Conservation (phyloP, 768 basidiomycete species). For the Lactifluus hygrophoroides region DNA sequence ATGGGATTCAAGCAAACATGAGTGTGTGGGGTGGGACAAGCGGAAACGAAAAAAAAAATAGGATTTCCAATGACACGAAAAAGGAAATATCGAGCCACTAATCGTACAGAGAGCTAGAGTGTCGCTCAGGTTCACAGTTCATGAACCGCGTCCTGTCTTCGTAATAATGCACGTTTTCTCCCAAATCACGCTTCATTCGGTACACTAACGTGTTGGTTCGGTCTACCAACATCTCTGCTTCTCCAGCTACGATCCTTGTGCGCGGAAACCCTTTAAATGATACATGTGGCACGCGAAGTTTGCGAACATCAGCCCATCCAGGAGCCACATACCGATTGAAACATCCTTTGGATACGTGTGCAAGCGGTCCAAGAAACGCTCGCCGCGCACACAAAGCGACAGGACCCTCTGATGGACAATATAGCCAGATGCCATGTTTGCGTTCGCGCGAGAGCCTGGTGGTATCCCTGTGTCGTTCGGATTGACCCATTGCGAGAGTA, state of each 20-base stretch:
- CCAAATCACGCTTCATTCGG: conserved; percentile 29
- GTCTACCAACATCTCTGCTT: conserved; percentile 30
- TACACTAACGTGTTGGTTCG: conserved; percentile 26
- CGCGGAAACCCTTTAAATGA: conserved; percentile 28
- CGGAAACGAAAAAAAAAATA: neutral
- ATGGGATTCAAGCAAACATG: conserved; percentile 5
- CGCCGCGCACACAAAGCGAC: conserved; percentile 3
- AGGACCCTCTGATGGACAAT: conserved; percentile 5
- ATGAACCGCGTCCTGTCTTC: conserved; percentile 27
- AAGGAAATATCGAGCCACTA: no score
- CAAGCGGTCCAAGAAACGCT: conserved; percentile 15
- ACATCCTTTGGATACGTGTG: neutral
- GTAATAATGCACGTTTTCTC: conserved; percentile 25
- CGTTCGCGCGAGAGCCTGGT: conserved; percentile 6
- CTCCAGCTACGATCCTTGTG: conserved; percentile 28
- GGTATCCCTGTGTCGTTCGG: conserved; percentile 3
- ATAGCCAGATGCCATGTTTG: conserved; percentile 7
- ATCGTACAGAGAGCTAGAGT: no score
- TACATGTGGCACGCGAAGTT: conserved; percentile 19
- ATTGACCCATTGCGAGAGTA: conserved; percentile 13
- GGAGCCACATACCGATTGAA: conserved; percentile 3
- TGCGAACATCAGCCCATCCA: conserved; percentile 14
- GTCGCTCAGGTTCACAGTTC: conserved; percentile 26
- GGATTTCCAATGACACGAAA: conserved; percentile 9
- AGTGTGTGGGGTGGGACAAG: neutral